phyloP scores from a whole-genome alignment of 108 stramenopile genomes.

The Nitzschia sp. region DNA sequence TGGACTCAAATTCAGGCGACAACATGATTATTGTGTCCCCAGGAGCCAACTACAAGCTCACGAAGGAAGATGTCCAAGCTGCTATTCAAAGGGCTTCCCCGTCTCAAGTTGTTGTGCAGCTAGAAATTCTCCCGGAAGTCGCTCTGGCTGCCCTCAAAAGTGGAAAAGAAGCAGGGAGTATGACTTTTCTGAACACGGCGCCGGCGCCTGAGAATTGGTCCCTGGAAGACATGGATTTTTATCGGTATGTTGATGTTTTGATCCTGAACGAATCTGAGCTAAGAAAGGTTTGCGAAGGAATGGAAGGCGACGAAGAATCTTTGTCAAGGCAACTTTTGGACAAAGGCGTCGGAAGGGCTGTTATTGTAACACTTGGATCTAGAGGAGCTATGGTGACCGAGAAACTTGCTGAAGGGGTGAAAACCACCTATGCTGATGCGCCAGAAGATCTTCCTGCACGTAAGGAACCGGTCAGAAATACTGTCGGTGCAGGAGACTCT shows the following conservation, averaged over 20 bases:
- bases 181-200: conserved; percentile 80
- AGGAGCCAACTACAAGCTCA: conserved; percentile 76
- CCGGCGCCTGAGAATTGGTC: conserved; percentile 56
- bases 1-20: conserved; percentile 71
- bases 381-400: conserved; percentile 81
- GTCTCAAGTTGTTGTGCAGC: conserved; percentile 71
- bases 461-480: conserved; percentile 71
- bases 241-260: conserved; percentile 66
- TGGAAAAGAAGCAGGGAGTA: conserved; percentile 61
- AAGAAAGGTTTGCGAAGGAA: conserved; percentile 36
- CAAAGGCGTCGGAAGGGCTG: conserved; percentile 61
- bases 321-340: conserved; percentile 60
- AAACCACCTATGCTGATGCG: conserved; percentile 40
- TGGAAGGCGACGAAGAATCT: conserved; percentile 40
- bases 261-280: conserved; percentile 86
- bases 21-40: conserved; percentile 85
- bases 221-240: conserved; percentile 78
- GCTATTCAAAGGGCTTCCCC: conserved; percentile 18
- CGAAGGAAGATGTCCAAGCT: conserved; percentile 55
- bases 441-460: conserved; percentile 61
- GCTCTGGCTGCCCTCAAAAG: conserved; percentile 69
- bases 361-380: conserved; percentile 83
- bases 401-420: conserved; percentile 26
- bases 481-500: conserved; percentile 87
- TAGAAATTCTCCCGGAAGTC: conserved; percentile 70